Conservation (phyloP, 73 alveolate genomes). For the Paramecium sexaurelia region DNA sequence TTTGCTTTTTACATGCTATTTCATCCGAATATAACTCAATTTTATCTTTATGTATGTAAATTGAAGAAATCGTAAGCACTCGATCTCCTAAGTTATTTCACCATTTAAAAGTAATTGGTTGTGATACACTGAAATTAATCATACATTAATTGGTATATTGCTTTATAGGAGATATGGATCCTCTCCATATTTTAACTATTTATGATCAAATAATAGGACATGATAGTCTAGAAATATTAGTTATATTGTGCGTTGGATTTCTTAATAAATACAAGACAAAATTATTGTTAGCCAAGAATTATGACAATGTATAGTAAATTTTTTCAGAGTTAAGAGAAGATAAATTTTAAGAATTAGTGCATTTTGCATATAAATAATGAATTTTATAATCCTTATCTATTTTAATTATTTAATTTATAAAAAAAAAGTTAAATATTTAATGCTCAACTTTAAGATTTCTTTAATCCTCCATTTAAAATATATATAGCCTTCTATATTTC, state of each 20-base stretch:
- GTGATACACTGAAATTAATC: neutral
- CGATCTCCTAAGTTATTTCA: neutral
- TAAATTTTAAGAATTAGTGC: constrained; percentile 11
- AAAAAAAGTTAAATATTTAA: neutral
- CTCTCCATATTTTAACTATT: neutral
- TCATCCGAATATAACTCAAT: constrained; percentile 17
- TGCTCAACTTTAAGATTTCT: neutral
- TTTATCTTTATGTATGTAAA: neutral
- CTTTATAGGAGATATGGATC: constrained; percentile 12
- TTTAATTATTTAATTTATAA: neutral
- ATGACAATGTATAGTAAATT: neutral
- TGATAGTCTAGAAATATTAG: constrained; percentile 16
- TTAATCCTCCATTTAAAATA: neutral
- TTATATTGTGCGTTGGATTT: neutral
- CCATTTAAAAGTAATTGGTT: neutral
- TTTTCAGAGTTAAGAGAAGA: neutral
- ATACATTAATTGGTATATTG: constrained; percentile 2
- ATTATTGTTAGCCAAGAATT: constrained; percentile 18
- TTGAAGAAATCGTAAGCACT: neutral
- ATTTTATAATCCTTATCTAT: neutral
- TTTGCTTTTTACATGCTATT: constrained; percentile 18
- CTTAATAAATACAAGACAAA: constrained; percentile 14
- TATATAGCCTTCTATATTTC: neutral
- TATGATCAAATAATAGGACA: constrained; percentile 24
- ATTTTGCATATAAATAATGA: constrained; percentile 28